Base-by-base conservation (phyloP, 2,329 filamentous ascomycete genomes). In the Aspergillaceae sp. region DNA sequence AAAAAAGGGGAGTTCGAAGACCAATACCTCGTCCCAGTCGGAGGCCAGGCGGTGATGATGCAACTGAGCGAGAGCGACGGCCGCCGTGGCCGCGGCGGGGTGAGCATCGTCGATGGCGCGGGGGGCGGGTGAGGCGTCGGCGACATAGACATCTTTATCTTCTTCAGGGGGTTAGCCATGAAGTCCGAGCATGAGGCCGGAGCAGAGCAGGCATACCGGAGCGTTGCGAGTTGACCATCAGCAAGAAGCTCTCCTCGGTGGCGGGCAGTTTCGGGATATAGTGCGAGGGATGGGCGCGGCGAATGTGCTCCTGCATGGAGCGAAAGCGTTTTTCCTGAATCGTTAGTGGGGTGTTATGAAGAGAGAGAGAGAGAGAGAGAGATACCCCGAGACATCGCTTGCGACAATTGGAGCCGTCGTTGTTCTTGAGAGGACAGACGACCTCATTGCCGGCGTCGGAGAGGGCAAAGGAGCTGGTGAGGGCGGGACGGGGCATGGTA, bases 251-350 rank as follows among this genome's bases (percentile, higher is more conserved):
- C 72, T 97, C 91, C 70, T 96, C 91, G 58, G 91, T 98, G 42
- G 92, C 92, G 56, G 92, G 91, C 59, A 97, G 85, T 79, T 97
- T 96, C 42, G 92, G 84, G 59, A 98, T 94, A 73, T 97, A 97
- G 68, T 96, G 86, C 67, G 94, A 89, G 51, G 91, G 91, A 67
- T 98, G 92, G 56, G 92, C 91, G 68, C 92, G 84, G 61, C 92
- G 87, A 62, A 98, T 97, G 65, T 98, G 92, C 78, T 98, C 92
- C 72, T 97, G 92, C 88, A 98, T 97, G 53, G 91, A 97, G 68
- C 92, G 89, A 74, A 90, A 98, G 57, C 87, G 81, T 72, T 94
- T 94, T 74, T 94, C 88, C 88, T 94, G 70, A 67, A 56, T 55
- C 48, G 43, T 19, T 38, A 38, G 11, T 38, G 58, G 29, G 38